Conservation (phyloP, 1,284 basidiomycete species). For the Microbotryum lychnidis-dioicae region DNA sequence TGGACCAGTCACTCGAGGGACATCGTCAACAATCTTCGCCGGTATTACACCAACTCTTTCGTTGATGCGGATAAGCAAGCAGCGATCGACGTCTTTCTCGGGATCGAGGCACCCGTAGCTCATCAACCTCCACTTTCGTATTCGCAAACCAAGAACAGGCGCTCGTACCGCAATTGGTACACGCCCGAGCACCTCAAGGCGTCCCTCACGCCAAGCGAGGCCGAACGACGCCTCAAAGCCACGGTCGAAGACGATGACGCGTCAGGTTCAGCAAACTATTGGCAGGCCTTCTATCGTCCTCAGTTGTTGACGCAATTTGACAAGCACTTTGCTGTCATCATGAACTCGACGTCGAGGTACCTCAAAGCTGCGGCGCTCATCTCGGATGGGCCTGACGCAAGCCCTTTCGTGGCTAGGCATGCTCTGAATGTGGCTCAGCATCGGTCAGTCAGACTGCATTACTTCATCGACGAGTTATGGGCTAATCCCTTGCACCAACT, state of each 20-base stretch:
- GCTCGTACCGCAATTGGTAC: constrained; percentile 76
- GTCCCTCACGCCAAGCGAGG: constrained; percentile 51
- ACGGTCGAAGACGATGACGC: not conserved
- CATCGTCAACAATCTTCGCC: constrained; percentile 89
- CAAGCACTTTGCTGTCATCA: constrained; percentile 75
- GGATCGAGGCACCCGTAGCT: constrained; percentile 47
- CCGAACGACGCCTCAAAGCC: not conserved
- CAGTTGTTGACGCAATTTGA: constrained; percentile 68
- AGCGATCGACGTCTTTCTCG: constrained; percentile 94
- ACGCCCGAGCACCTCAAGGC: constrained; percentile 58
- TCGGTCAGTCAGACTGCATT: not conserved
- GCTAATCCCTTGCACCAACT: too few relatives aligned
- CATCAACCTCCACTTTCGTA: constrained; percentile 2
- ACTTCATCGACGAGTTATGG: not conserved
- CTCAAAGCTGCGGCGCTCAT: constrained; percentile 29
- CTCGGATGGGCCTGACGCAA: not conserved
- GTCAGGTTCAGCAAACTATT: constrained; percentile 7
- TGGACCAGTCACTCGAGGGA: constrained; percentile 98
- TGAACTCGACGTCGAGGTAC: constrained; percentile 74
- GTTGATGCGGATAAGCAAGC: constrained; percentile 95
- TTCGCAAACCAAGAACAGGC: constrained; percentile 28
- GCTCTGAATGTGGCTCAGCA: constrained; percentile 32
- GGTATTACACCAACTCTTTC: constrained; percentile 93
- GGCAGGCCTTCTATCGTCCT: constrained; percentile 57
- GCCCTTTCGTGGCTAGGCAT: constrained; percentile 39